Evolutionary conservation across 108 stramenopile species (phyloP).

Genomic region (Nitzschia palea): DNA sequence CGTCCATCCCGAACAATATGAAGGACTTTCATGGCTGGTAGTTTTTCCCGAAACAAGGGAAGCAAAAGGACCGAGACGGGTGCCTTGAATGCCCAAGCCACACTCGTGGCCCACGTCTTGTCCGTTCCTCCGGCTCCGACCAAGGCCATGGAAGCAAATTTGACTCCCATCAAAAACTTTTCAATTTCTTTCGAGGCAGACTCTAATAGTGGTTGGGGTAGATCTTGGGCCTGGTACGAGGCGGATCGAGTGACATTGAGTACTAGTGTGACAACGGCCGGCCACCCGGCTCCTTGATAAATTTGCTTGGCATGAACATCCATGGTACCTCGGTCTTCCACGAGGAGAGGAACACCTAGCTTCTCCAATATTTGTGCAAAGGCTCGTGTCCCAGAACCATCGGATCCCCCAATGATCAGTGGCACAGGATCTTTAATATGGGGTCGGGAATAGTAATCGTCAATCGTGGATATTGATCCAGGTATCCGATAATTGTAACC

Average conservation of each 20-base stretch:
- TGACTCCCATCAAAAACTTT: neutral
- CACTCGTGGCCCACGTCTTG: constrained; percentile 6
- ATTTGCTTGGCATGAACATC: constrained; percentile 61
- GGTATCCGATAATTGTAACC: neutral
- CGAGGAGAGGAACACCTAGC: constrained; percentile 62
- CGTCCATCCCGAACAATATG: constrained; percentile 85
- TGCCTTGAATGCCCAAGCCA: constrained; percentile 61
- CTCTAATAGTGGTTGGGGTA: neutral
- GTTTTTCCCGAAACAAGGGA: constrained; percentile 43
- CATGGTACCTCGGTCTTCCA: constrained; percentile 63
- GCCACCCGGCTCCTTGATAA: constrained; percentile 61
- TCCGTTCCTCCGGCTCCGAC: neutral
- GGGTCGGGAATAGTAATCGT: constrained; percentile 9
- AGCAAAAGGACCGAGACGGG: constrained; percentile 74
- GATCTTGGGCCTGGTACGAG: neutral
- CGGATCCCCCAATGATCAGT: constrained; percentile 70
- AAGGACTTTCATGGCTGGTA: constrained; percentile 40
- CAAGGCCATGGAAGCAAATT: neutral
- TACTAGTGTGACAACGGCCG: constrained; percentile 48
- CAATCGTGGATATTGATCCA: neutral
- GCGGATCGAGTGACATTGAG: constrained; percentile 29
- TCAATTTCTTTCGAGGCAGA: neutral
- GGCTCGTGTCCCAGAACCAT: constrained; percentile 77
- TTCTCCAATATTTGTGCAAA: constrained; percentile 55
- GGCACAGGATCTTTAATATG: constrained; percentile 13